Evolutionary conservation across 1,139 yeast genomes (phyloP).

Genomic region (Pichia sp.): DNA sequence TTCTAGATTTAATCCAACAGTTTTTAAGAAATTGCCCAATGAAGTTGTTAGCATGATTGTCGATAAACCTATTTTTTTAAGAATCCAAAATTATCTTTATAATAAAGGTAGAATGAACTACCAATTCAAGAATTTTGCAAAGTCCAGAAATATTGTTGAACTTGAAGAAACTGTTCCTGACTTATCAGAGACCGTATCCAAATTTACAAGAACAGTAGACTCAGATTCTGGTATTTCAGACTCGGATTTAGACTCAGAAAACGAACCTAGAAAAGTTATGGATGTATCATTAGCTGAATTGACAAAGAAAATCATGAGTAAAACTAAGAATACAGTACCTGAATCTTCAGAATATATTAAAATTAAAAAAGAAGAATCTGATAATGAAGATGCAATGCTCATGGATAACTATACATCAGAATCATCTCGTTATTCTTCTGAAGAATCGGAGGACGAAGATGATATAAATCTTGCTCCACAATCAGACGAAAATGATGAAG

Average conservation of each 20-base stretch:
- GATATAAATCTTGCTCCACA: neutral
- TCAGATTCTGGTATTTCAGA: neutral
- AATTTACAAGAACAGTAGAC: neutral
- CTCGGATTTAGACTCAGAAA: neutral
- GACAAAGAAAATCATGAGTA: constrained; percentile 14
- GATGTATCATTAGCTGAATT: constrained; percentile 16
- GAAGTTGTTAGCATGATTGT: constrained; percentile 15
- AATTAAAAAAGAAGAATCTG: constrained; percentile 3
- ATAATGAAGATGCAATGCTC: constrained; percentile 1
- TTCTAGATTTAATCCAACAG: constrained; percentile 18
- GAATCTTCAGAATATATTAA: neutral
- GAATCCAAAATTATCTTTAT: constrained; percentile 12
- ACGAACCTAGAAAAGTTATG: neutral
- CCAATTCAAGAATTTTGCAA: constrained; percentile 12
- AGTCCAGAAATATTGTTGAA: neutral
- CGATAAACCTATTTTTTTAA: constrained; percentile 11
- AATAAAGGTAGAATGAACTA: constrained; percentile 21
- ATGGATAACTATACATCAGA: constrained; percentile 1
- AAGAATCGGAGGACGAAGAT: neutral
- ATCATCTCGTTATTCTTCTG: neutral
- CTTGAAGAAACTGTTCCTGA: neutral
- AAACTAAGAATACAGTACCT: constrained; percentile 3
- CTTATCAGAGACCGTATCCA: neutral
- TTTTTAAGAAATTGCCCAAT: constrained; percentile 19
- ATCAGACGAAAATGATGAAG: neutral